Evolutionary conservation across 2,329 filamentous ascomycete species (phyloP), one percentile per base, ranked within the genome.

Genomic region (Diaporthe longicolla): DNA sequence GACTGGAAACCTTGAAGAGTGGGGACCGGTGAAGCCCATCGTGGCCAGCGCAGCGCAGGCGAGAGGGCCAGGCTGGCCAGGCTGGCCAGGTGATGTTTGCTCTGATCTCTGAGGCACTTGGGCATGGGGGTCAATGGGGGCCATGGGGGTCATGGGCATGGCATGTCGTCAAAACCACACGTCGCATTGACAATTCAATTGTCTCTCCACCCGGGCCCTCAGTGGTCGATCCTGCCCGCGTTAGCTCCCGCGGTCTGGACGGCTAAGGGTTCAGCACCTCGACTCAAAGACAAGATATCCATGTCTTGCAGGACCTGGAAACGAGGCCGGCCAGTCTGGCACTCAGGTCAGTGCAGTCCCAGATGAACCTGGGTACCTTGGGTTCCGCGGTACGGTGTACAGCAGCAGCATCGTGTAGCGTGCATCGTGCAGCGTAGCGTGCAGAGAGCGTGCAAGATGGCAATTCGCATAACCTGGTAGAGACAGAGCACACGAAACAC

Each of bases 211-310:
- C 26, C 21, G 65, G 61, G 24, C 45, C 48, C 45, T 43, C 61
- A 63, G n/a, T 68, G 65, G 37, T 50, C 43, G 73, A 63, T 74
- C 70, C 65, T 57, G 54, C 61, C 61, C 66, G 73, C 70, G 61
- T 74, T 74, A 74, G 73, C 70, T 74, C 73, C 73, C 70, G 73
- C 65, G 32, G 50, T 52, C 24, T 63, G 58, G n/a, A 45, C n/a
- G 57, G 48, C 40, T 54, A 43, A 70, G 52, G 65, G 61, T 68
- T 58, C 65, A 73, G 54, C 55, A 40, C 48, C 54, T 37, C 40
- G n/a, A 32, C n/a, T 29, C 9, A 17, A 29, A 43, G 40, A 61
- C 70, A 59, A 43, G 70, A 71, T 71, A 40, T 63, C 57, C 54
- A 63, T 61, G 54, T 48, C 55, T 50, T 50, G 29, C 55, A 43